Conservation (phyloP, 179 eudicot species). For the Beta macrorhiza region DNA sequence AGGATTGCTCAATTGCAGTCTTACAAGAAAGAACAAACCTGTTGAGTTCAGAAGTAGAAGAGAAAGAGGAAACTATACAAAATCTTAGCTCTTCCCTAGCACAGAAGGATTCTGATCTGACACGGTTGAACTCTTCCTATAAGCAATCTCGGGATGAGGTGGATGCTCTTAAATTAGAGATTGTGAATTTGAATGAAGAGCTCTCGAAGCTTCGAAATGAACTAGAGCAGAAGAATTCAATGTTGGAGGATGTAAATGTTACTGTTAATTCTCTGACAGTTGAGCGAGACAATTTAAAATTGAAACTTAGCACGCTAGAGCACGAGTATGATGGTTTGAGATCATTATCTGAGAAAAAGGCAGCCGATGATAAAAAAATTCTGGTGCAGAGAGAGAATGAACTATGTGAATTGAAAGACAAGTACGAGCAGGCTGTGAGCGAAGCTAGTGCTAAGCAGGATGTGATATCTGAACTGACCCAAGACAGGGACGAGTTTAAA, state of each 20-base stretch:
- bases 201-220: constrained; percentile 44
- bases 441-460: constrained; percentile 45
- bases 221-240: constrained; percentile 46
- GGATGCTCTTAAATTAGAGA: constrained; percentile 39
- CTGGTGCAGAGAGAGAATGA: constrained; percentile 50
- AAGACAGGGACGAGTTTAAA: constrained; percentile 48
- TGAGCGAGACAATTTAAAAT: constrained; percentile 47
- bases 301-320: constrained; percentile 36
- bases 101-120: constrained; percentile 53
- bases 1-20: constrained; percentile 43
- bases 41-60: constrained; percentile 58
- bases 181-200: constrained; percentile 41
- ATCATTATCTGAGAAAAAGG: constrained; percentile 42
- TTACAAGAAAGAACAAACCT: constrained; percentile 59
- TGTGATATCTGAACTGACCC: constrained; percentile 48
- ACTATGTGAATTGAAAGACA: constrained; percentile 46
- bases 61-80: constrained; percentile 54
- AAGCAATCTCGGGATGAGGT: constrained; percentile 48
- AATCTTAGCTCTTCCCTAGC: constrained; percentile 47
- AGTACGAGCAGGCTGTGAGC: constrained; percentile 35
- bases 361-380: constrained; percentile 51
- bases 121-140: constrained; percentile 32
- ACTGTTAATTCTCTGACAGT: constrained; percentile 38
- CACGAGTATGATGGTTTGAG: constrained; percentile 49
- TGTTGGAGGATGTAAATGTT: constrained; percentile 45